Base-by-base conservation (phyloP, 331 rosid genomes). In the Stylosanthes scabra region DNA sequence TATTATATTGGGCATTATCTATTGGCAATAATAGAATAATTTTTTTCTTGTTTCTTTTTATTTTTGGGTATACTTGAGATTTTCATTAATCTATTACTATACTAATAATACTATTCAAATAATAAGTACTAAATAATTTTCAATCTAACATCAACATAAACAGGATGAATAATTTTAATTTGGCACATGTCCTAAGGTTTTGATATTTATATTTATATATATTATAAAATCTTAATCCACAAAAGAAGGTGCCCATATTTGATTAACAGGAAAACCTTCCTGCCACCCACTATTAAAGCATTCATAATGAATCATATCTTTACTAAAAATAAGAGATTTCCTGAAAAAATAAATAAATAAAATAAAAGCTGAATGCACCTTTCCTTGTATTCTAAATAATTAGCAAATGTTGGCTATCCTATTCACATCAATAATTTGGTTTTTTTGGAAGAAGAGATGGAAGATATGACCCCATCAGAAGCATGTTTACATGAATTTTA, bases 381-480 rank as follows among this genome's bases (percentile, higher is more conserved):
- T 60, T 39, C 7, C 10, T 70, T 74, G 60, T 37, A 72, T 46
- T 57, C 52, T 54, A 58, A 65, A 52, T 28, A 67, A 59, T 64
- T 8, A 59, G 13, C 41, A 59, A 52, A 52, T 11, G 56, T 51
- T 55, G 16, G 46, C 16, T 46, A 59, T 14, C 37, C 41, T 15
- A 44, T 52, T 57, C 59, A 58, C 64, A 66, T 63, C 72, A 71
- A 60, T 72, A 64, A 81, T 81, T 71, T 74, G 58, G 63, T 39
- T 72, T 80, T 34, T 34, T 34, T 68, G 77, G 64, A 62, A 68
- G 5, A 55, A 56, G 74, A 56, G 74, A 68, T 63, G 64, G 50
- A 74, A 68, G 83, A 62, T 70, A 73, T 61, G 69, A 46, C 37
- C 72, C 54, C 44, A 25, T 63, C 62, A 80, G 56, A 80, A 74